Evolutionary conservation across 768 basidiomycete genomes (phyloP), one percentile per base, ranked within the genome.

Genomic region (Cyclocybe aegerita): DNA sequence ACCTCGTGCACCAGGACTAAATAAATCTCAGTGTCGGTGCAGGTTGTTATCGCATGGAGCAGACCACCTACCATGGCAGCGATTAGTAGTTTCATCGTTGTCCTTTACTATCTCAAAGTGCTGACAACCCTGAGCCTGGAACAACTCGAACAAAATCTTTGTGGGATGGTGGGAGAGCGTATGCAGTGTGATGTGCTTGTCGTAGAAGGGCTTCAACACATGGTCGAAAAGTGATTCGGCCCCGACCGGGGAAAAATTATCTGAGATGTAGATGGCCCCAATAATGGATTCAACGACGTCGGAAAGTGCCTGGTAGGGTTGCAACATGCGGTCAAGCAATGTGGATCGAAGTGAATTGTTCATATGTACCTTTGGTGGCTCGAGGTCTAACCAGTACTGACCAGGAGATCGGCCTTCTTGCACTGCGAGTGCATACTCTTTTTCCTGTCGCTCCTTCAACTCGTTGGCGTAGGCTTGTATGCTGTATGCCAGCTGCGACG

Each of bases 281-380:
- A 90, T 72, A 36, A 89, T 73, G 2, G 90, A 85, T 66, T 94
- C 91, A 15, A 93, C 76, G 23, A 92, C 75, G 64, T 93, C 90
- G 7, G 88, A 88, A 14, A 93, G 73, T 7, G 76, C 79, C 91
- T 93, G 61, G 57, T n/a, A 50, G 23, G 34, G 14, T 54, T n/a
- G 57, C 34, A 34, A 9, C 35, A 23, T 23, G n/a, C 9, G 17
- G 17, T 15, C 42, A 49, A 39, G 32, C 16, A 39, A 41, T 49
- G 38, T 29, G 15, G 39, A 4, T 10, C 53, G 10, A 43, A 39
- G 5, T 7, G 48, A 17, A 30, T n/a, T 33, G 29, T 39, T 15
- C 36, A 39, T 12, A 53, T 67, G 32, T 57, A 86, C 91, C 76
- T 93, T 93, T 0, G 91, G 91, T 35, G 88, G 78, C 39, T 89